phyloP scores from a whole-genome alignment of 257 asterid species.

The Ligustrum vulgare region DNA sequence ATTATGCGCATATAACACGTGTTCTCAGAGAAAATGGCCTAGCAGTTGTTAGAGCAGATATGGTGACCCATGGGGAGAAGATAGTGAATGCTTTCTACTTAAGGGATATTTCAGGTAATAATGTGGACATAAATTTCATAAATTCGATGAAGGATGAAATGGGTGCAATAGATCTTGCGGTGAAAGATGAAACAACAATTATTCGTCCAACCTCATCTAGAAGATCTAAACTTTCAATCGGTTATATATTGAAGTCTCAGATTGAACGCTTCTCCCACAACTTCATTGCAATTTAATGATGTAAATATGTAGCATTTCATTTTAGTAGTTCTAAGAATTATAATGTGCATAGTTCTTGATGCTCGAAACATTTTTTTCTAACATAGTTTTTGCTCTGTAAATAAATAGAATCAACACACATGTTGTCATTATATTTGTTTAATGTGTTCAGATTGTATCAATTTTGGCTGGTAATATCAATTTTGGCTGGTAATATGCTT shows the following conservation, averaged over 20 bases:
- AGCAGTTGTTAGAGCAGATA: constrained; percentile 58
- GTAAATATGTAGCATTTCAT: constrained; percentile 21
- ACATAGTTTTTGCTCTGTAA: not conserved
- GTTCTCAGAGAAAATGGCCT: constrained; percentile 73
- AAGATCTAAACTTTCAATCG: constrained; percentile 47
- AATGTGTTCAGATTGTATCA: too few relatives aligned
- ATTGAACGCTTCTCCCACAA: constrained; percentile 45
- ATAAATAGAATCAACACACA: not conserved
- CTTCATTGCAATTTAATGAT: constrained; percentile 41
- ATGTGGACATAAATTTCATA: constrained; percentile 51
- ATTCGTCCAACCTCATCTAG: constrained; percentile 27
- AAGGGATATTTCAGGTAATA: constrained; percentile 69
- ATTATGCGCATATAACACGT: constrained; percentile 66
- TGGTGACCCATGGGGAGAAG: constrained; percentile 54
- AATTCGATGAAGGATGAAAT: constrained; percentile 65
- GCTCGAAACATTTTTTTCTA: not conserved
- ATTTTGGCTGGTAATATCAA: too few relatives aligned
- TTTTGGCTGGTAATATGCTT: too few relatives aligned
- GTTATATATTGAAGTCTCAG: constrained; percentile 46
- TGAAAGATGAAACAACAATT: constrained; percentile 37
- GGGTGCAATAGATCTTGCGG: constrained; percentile 65
- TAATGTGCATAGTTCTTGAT: constrained; percentile 15
- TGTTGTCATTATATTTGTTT: too few relatives aligned
- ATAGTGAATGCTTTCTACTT: constrained; percentile 69
- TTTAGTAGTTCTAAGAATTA: constrained; percentile 12